Evolutionary conservation across 805 yeast genomes (phyloP), one percentile per base, ranked within the genome.

Genomic region (Wickerhamiella bombiphila): DNA sequence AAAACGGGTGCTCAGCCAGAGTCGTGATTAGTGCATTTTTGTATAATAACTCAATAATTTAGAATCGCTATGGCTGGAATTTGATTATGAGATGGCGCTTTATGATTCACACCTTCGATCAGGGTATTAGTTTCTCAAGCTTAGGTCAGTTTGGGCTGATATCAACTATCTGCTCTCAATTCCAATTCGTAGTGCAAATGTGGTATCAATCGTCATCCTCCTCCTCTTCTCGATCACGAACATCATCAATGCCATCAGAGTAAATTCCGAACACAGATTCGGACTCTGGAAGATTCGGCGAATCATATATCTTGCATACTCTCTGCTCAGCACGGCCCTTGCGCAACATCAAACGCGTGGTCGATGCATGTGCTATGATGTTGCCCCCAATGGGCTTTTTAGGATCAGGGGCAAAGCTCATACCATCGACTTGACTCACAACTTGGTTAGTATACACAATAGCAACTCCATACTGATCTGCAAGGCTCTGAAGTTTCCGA

Each of bases 361-460:
- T 88, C 2, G 96, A 85, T 15, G 94, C 76, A 58, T 91, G 98
- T 1, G 97, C 98, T 57, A 91, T 78, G 50, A 91, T 91, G 54
- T 91, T 88, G 51, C 98, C 98, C 44, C 98, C 98, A 48, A 91
- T 88, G 14, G 98, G 98, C 58, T 91, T 91, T 58, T 91, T 91
- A 13, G 97, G 96, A 58, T 91, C 98, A 1, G 95, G 94, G 50
- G 86, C 85, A 57, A 76, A 86, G 64, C 74, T 63, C 30, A 74
- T 74, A 52, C 93, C 93, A 54, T 91, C 98, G 15, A 91, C 98
- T 59, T 86, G 96, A 3, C 97, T 96, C 5, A 83, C 95, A 17
- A 91, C 98, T 59, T 91, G 98, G 60, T 91, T 91, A 2, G 93
- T 80, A 33, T 91, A 83, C 5, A 91, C 85, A 7, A 88, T 94